A percentile compares a stretch with the other conserved stretches of the same genome.
These are phyloP conservation scores for Sutorius australiensis DNA, from an alignment of 768 basidiomycete species.

Conservation along the genomic window DNA sequence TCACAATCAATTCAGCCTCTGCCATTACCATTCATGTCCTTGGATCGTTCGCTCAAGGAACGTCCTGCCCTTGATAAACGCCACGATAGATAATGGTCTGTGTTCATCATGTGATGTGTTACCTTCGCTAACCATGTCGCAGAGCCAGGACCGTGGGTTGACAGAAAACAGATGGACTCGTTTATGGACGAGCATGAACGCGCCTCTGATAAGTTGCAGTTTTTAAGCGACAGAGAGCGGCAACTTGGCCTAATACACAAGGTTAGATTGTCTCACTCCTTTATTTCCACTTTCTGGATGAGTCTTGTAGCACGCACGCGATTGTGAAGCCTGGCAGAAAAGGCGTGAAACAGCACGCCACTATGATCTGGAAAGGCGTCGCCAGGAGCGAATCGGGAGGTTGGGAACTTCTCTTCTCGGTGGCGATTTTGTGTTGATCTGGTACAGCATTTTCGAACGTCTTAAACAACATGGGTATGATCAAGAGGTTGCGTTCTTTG, in stretches of 20 bases:
- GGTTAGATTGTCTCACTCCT: background rate
- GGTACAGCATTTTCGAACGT: constrained; percentile 6
- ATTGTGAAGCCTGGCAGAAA: background rate
- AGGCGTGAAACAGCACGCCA: background rate
- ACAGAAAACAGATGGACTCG: constrained; percentile 8
- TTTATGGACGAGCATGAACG: constrained; percentile 5
- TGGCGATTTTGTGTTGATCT: background rate
- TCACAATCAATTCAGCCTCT: constrained; percentile 3
- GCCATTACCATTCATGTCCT: background rate
- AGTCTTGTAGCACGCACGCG: background rate
- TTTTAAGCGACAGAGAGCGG: background rate
- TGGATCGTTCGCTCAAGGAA: background rate
- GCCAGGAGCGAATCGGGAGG: background rate
- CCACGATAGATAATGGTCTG: background rate
- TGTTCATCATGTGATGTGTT: background rate
- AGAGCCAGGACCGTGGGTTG: constrained; percentile 1
- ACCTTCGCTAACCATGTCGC: background rate
- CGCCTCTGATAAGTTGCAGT: background rate
- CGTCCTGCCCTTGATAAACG: background rate
- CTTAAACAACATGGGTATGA: constrained; percentile 6
- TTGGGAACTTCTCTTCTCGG: background rate
- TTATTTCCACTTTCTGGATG: background rate
- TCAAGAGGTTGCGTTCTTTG: background rate
- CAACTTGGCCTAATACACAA: background rate
- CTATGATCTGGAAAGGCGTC: background rate